These are phyloP conservation scores for Themeda triandra DNA, from an alignment of 176 grass and related monocot genomes.

Conservation along the genomic window DNA sequence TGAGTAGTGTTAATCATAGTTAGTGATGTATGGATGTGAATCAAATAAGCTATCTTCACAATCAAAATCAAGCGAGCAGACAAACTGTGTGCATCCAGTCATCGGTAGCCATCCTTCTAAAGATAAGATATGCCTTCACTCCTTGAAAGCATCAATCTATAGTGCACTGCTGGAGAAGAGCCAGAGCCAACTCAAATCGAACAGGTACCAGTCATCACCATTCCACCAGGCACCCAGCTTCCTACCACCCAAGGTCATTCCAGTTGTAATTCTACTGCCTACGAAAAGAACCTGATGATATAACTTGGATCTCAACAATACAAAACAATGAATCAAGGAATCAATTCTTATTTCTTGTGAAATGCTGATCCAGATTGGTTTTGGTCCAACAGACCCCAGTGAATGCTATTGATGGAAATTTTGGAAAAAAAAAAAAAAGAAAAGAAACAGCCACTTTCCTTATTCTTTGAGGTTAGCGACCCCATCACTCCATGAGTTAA, in stretches of 20 bases:
- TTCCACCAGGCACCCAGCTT: background rate
- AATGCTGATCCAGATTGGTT: background rate
- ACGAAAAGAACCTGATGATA: background rate
- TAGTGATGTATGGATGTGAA: background rate
- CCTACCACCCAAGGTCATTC: background rate
- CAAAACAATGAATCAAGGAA: background rate
- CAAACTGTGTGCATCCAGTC: background rate
- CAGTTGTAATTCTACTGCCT: conserved; percentile 2
- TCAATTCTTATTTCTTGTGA: background rate
- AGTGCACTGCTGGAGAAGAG: background rate
- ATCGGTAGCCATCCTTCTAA: background rate
- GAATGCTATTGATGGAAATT: background rate
- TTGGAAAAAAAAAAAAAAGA: background rate
- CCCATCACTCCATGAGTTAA: background rate
- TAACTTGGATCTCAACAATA: background rate
- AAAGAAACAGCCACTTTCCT: background rate
- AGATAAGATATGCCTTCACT: conserved; percentile 11
- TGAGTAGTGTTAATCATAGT: background rate
- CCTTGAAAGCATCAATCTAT: background rate
- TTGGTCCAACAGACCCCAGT: background rate
- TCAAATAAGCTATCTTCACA: conserved; percentile 2
- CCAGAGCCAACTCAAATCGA: background rate
- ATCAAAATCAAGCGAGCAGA: background rate
- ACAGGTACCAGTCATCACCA: background rate
- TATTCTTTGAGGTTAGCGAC: background rate